phyloP scores from a whole-genome alignment of 257 asterid genomes.

The Parsonsia alboflavescens region DNA sequence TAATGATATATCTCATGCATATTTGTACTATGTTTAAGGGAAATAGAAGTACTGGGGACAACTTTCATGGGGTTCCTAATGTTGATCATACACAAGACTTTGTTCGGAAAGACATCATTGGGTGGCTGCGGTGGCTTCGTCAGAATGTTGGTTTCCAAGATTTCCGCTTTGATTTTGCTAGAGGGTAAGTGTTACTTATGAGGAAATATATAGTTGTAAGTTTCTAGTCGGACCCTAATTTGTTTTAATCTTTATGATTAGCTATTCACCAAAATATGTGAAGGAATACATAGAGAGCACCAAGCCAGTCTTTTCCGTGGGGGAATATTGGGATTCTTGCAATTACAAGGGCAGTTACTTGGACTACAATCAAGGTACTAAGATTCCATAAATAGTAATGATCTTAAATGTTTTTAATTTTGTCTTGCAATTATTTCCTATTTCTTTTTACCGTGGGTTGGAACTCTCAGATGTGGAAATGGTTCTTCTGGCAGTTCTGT shows the following conservation, averaged over 20 bases:
- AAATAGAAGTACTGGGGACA: slow-evolving; percentile 81
- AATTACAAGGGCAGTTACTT: slow-evolving; percentile 63
- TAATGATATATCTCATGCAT: background rate
- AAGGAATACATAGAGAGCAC: slow-evolving; percentile 74
- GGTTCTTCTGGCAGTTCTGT: background rate
- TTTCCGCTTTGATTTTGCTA: slow-evolving; percentile 91
- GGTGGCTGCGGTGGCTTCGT: slow-evolving; percentile 82
- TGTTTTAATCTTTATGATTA: slow-evolving; percentile 20
- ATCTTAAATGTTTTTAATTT: background rate
- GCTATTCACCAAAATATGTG: slow-evolving; percentile 79
- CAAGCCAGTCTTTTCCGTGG: slow-evolving; percentile 78
- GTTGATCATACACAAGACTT: slow-evolving; percentile 79
- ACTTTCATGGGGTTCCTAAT: slow-evolving; percentile 85
- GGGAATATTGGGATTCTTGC: slow-evolving; percentile 97
- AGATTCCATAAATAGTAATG: background rate
- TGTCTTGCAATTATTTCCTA: background rate
- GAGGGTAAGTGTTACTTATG: slow-evolving; percentile 48
- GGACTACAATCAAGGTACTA: slow-evolving; percentile 88
- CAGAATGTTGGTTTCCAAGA: slow-evolving; percentile 80
- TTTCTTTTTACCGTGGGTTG: background rate
- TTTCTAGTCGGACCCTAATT: slow-evolving; percentile 1
- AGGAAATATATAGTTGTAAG: background rate
- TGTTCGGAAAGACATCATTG: slow-evolving; percentile 71
- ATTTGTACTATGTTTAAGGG: slow-evolving; percentile 48
- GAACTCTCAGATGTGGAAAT: background rate